Evolutionary conservation across 768 basidiomycete genomes (phyloP).

Genomic region (Leccinum ochraceum): DNA sequence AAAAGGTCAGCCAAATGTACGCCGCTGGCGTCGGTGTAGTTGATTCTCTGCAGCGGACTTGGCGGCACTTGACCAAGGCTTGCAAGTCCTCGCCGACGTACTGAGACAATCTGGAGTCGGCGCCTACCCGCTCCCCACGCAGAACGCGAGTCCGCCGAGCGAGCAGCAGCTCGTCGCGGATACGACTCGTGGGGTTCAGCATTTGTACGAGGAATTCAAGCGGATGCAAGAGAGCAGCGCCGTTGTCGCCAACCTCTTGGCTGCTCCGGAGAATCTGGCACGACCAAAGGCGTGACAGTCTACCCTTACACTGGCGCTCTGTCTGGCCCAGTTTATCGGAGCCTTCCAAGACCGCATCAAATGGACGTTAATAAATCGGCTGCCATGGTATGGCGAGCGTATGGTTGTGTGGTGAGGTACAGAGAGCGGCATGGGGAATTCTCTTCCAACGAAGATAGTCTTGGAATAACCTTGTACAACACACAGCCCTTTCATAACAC

Average conservation of each 20-base stretch:
- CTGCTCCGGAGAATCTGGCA: slow-evolving; percentile 66
- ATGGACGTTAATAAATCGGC: background rate
- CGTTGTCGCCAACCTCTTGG: slow-evolving; percentile 44
- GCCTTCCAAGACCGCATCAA: background rate
- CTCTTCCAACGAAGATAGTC: no score
- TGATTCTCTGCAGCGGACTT: slow-evolving; percentile 42
- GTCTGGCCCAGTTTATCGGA: no score
- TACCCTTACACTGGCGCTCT: background rate
- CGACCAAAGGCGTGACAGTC: slow-evolving; percentile 17
- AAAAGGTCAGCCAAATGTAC: slow-evolving; percentile 41
- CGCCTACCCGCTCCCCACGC: slow-evolving; percentile 54
- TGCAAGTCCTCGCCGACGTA: slow-evolving; percentile 47
- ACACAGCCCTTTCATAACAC: no score
- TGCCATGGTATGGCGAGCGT: background rate
- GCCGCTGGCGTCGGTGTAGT: background rate
- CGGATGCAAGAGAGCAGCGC: slow-evolving; percentile 36
- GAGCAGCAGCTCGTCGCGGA: slow-evolving; percentile 50
- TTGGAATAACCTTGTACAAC: no score
- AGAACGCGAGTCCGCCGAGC: slow-evolving; percentile 32
- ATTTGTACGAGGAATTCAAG: slow-evolving; percentile 51
- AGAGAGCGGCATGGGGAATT: no score
- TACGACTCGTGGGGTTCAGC: slow-evolving; percentile 43
- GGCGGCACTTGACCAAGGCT: slow-evolving; percentile 49
- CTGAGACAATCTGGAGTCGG: slow-evolving; percentile 64
- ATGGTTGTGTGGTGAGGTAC: background rate